These are phyloP conservation scores for Camellia granthamiana DNA, from an alignment of 148 eudicot species.

Conservation along the genomic window DNA sequence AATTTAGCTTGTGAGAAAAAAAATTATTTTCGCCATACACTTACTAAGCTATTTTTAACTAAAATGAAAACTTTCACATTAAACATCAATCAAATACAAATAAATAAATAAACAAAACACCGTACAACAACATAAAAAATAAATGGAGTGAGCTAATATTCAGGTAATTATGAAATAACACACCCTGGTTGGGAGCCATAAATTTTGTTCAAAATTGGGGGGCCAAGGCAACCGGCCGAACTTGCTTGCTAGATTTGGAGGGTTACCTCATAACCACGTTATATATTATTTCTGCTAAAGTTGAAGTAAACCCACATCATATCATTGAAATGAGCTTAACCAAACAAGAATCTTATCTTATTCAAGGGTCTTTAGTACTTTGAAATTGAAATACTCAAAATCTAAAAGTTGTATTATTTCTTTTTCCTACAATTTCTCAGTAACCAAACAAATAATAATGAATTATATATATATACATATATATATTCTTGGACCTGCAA, in stretches of 20 bases:
- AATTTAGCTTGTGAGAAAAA: too few species aligned
- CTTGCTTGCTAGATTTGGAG: background rate
- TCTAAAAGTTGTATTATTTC: background rate
- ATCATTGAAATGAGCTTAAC: background rate
- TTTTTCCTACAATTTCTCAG: background rate
- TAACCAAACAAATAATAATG: background rate
- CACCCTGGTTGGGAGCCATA: too few species aligned
- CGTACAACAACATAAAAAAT: too few species aligned
- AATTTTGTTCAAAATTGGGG: too few species aligned
- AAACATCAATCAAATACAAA: too few species aligned
- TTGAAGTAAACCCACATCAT: background rate
- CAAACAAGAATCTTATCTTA: conserved; percentile 4
- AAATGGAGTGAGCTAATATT: too few species aligned
- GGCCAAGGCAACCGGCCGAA: background rate
- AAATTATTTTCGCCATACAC: too few species aligned
- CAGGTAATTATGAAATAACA: too few species aligned
- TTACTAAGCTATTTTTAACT: too few species aligned
- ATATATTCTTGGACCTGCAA: conserved; percentile 38
- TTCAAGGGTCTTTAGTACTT: background rate
- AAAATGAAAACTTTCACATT: too few species aligned
- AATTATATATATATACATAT: background rate
- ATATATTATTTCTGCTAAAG: background rate
- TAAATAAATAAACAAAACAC: too few species aligned
- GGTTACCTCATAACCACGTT: background rate
- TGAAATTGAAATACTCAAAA: background rate